phyloP scores from a whole-genome alignment of 257 asterid genomes.

The Lycium ferocissimum region DNA sequence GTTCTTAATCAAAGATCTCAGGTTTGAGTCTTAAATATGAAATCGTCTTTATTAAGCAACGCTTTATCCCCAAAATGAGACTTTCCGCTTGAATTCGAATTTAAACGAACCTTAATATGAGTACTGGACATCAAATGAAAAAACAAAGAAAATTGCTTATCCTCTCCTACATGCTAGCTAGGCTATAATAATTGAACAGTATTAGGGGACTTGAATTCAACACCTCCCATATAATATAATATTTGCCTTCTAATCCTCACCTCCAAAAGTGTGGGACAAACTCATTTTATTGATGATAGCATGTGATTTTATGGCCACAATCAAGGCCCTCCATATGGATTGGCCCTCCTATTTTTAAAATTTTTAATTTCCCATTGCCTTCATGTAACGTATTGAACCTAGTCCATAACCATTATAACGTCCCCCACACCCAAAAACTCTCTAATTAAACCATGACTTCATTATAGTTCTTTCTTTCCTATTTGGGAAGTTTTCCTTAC shows the following conservation, averaged over 20 bases:
- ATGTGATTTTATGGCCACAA: conserved; percentile 60
- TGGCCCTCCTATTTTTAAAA: conserved; percentile 44
- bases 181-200: conserved; percentile 38
- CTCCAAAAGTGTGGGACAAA: conserved; percentile 70
- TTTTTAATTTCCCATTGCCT: conserved; percentile 31
- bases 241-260: conserved; percentile 45
- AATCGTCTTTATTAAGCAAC: neutral
- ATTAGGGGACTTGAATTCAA: conserved; percentile 30
- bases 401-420: conserved; percentile 27
- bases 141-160: neutral
- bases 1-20: neutral
- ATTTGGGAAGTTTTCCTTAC: conserved; percentile 40
- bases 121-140: fast-evolving
- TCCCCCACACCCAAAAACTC: conserved; percentile 25
- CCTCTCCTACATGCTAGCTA: conserved; percentile 43
- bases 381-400: neutral
- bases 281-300: conserved; percentile 58
- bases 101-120: neutral
- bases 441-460: conserved; percentile 27
- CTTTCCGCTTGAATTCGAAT: too few relatives aligned
- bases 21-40: neutral
- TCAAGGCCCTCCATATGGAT: conserved; percentile 43
- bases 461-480: conserved; percentile 39
- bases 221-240: neutral
- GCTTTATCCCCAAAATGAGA: too few relatives aligned